Evolutionary conservation across 306 rosid genomes (phyloP), one percentile per base, ranked within the genome.

Genomic region (Prunus campanulata): DNA sequence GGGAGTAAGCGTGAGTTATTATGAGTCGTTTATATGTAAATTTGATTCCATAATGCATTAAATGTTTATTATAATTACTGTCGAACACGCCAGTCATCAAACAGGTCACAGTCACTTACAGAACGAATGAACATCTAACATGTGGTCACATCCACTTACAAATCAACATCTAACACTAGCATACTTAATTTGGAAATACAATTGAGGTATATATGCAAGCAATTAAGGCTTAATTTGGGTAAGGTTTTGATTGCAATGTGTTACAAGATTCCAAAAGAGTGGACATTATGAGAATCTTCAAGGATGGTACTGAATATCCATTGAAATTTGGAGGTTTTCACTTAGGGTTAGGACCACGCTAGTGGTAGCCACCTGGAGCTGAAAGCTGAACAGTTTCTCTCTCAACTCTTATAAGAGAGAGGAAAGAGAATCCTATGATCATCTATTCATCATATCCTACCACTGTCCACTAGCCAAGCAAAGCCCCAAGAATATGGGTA

Each of bases 61-160:
- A 35, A 35, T 35, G 8, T 35, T 35, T 35, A 35, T 35, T 35
- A 35, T 35, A 1, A 35, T 35, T 1, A 35, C 0, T 6, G 0
- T 35, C 8, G 9, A 39, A 0, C 9, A 6, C 0, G 44, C 0
- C 7, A 7, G 9, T 39, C 9, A 7, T 39, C 10, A 39, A 7
- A 39, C 9, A 0, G 0, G 0, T 39, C 0, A 39, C 0, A 39
- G 0, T 0, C 10, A 0, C 44, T 6, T 6, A 39, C 2, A 0
- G 7, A 39, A 7, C 0, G 2, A 39, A 39, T 39, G 9, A 39
- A 39, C 44, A 4, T 7, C 44, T 39, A 39, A 39, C 2, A 6
- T 6, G 44, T 2, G 0, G 29, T 39, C 9, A 39, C 44, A 39
- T 39, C 2, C 44, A 6, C 44, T 39, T 39, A 39, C 2, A 9